These are phyloP conservation scores for Magnolia sinica DNA, from an alignment of 164 flowering plant genomes.

Conservation along the genomic window DNA sequence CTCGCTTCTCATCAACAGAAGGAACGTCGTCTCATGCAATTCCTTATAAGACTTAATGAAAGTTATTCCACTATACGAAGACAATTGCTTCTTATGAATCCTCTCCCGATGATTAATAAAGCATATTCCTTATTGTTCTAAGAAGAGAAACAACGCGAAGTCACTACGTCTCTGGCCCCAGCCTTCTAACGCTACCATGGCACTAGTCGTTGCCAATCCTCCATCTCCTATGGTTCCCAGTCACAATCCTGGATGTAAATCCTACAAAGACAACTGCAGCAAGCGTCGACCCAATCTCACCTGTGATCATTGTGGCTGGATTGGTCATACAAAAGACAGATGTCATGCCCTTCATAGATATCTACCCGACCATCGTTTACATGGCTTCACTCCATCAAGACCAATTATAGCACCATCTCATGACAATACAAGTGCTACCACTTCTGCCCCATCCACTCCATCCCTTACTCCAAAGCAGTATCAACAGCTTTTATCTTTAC, in stretches of 20 bases:
- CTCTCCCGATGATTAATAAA: not conserved
- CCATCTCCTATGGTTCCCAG: not conserved
- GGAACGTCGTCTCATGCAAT: no score
- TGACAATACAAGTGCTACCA: no score
- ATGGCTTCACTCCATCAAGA: no score
- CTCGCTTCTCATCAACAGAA: no score
- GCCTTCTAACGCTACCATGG: no score
- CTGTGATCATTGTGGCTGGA: slow-evolving; percentile 5
- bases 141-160: not conserved
- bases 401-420: no score
- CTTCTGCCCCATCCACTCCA: no score
- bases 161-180: not conserved
- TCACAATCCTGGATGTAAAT: not conserved
- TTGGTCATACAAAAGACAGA: not conserved
- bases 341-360: not conserved
- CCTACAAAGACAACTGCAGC: no score
- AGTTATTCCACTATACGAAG: not conserved
- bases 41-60: no score
- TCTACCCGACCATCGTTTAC: not conserved
- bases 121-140: no score
- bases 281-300: not conserved
- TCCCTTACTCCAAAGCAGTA: no score
- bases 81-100: not conserved
- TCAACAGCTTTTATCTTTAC: no score
- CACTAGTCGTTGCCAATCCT: not conserved